Evolutionary conservation across 768 basidiomycete species (phyloP).

Genomic region (Hypsizygus marmoreus): DNA sequence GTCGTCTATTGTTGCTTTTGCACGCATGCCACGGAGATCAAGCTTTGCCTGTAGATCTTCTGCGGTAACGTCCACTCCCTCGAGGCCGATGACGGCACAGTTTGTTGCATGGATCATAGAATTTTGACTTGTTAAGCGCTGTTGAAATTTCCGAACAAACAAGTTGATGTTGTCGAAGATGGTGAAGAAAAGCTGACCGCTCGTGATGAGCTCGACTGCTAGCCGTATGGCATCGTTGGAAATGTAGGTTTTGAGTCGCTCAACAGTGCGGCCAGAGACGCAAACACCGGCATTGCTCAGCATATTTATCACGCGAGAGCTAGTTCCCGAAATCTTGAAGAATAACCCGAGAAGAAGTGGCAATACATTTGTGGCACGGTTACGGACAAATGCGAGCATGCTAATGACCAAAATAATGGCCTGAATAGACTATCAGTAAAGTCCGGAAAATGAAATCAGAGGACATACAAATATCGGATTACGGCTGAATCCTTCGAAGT

Average conservation of each 20-base stretch:
- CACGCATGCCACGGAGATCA: conserved; percentile 14
- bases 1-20: conserved; percentile 16
- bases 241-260: conserved; percentile 26
- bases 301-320: conserved; percentile 26
- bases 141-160: conserved; percentile 29
- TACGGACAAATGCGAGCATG: conserved; percentile 27
- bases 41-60: conserved; percentile 16
- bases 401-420: conserved; percentile 7
- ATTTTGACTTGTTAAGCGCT: conserved; percentile 28
- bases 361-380: conserved; percentile 28
- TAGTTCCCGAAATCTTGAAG: conserved; percentile 30
- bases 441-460: neutral
- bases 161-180: conserved; percentile 38
- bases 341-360: conserved; percentile 31
- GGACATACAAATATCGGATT: conserved; percentile 24
- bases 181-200: conserved; percentile 17
- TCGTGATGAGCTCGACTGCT: conserved; percentile 24
- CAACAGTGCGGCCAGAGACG: conserved; percentile 26
- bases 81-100: neutral
- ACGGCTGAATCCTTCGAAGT: conserved; percentile 20
- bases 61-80: neutral
- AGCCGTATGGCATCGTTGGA: conserved; percentile 24
- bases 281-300: conserved; percentile 29
- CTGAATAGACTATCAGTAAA: conserved; percentile 5
- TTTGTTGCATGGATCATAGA: conserved; percentile 31